phyloP scores from a whole-genome alignment of 176 grass and related monocot genomes.

The Musa schizocarpa region DNA sequence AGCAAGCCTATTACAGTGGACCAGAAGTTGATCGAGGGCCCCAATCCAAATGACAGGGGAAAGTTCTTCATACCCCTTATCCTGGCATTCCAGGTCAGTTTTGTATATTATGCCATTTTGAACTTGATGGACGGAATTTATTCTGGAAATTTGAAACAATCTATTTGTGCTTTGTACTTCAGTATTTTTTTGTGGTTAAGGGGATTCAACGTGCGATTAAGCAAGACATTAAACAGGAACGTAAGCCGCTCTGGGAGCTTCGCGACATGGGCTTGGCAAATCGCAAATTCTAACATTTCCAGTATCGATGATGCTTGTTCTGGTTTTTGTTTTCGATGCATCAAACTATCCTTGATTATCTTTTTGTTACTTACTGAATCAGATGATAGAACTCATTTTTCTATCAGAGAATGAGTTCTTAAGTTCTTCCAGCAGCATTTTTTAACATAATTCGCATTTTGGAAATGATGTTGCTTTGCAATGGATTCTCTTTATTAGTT shows the following conservation, averaged over 20 bases:
- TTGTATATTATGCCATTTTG: not conserved
- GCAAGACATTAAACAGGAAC: conserved; percentile 48
- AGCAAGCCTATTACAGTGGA: conserved; percentile 17
- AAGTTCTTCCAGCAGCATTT: too few relatives aligned
- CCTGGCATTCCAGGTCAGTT: conserved; percentile 17
- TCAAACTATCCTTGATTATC: not conserved
- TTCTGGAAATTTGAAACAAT: not conserved
- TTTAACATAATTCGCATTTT: too few relatives aligned
- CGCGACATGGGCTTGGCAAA: conserved; percentile 60
- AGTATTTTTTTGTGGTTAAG: conserved; percentile 44
- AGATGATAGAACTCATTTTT: too few relatives aligned
- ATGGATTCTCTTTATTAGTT: too few relatives aligned
- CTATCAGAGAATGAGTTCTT: too few relatives aligned
- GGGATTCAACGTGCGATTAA: conserved; percentile 55
- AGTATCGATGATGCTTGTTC: conserved; percentile 25
- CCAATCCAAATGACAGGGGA: conserved; percentile 18
- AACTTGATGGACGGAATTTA: not conserved
- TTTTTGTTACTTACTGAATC: not conserved
- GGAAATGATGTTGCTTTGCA: too few relatives aligned
- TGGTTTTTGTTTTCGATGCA: not conserved
- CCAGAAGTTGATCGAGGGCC: conserved; percentile 22
- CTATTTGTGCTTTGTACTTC: not conserved
- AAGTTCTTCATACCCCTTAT: conserved; percentile 27
- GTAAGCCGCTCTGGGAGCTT: conserved; percentile 74
- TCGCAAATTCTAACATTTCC: conserved; percentile 29